Evolutionary conservation across 345 rosid species (phyloP).

Genomic region (Triadica sebifera): DNA sequence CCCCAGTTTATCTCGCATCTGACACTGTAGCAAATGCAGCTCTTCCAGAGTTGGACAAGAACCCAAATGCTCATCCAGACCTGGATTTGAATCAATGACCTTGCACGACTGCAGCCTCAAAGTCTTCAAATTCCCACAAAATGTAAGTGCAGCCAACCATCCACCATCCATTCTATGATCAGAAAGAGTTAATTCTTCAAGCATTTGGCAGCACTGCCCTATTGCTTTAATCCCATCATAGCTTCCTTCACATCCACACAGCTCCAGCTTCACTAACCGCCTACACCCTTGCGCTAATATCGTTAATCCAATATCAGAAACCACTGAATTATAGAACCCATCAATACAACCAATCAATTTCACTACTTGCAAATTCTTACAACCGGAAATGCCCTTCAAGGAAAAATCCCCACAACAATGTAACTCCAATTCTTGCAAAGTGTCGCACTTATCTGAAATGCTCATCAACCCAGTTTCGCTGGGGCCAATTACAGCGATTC

Average conservation of each 20-base stretch:
- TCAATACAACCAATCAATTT: slow-evolving; percentile 64
- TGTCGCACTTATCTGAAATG: slow-evolving; percentile 61
- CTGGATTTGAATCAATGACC: slow-evolving; percentile 69
- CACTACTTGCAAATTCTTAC: slow-evolving; percentile 79
- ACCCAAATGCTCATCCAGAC: slow-evolving; percentile 58
- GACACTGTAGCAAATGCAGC: slow-evolving; percentile 80
- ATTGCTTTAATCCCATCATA: slow-evolving; percentile 92
- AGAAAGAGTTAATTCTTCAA: slow-evolving; percentile 72
- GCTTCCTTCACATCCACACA: slow-evolving; percentile 83
- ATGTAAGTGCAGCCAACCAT: slow-evolving; percentile 80
- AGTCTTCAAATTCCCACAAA: slow-evolving; percentile 86
- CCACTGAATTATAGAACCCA: slow-evolving; percentile 58
- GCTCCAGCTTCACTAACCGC: slow-evolving; percentile 89
- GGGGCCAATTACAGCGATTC: slow-evolving; percentile 58
- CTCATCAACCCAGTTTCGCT: slow-evolving; percentile 70
- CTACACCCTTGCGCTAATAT: slow-evolving; percentile 89
- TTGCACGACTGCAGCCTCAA: slow-evolving; percentile 71
- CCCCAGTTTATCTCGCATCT: slow-evolving; percentile 55
- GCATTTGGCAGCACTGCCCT: slow-evolving; percentile 94
- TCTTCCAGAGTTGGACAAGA: slow-evolving; percentile 76
- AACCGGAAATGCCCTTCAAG: slow-evolving; percentile 72
- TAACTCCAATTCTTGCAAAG: slow-evolving; percentile 78
- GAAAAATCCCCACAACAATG: slow-evolving; percentile 66
- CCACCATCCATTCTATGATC: slow-evolving; percentile 95
- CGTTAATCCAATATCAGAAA: slow-evolving; percentile 88